Conservation (phyloP, 306 rosid species). For the Hippophae tibetana region DNA sequence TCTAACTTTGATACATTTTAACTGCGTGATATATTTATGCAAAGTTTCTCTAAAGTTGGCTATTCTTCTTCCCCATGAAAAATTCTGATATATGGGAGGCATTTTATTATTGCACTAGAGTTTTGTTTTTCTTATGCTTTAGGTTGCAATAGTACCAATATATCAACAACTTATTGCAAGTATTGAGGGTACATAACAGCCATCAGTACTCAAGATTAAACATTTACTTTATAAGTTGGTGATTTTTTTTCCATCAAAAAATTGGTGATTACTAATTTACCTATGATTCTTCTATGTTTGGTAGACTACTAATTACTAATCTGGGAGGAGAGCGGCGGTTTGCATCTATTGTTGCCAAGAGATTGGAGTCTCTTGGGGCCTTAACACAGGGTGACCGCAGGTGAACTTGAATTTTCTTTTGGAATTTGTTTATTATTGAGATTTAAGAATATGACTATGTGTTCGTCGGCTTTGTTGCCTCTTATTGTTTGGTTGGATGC, state of each 20-base stretch:
- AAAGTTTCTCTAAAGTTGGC: too few species aligned
- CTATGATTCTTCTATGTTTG: conserved; percentile 11
- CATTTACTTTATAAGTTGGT: neutral
- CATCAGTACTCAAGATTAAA: neutral
- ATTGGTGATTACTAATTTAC: neutral
- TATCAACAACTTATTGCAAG: too few species aligned
- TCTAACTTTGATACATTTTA: too few species aligned
- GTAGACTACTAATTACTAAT: conserved; percentile 84
- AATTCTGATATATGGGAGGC: too few species aligned
- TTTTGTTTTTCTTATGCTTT: too few species aligned
- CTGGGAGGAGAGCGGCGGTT: conserved; percentile 97
- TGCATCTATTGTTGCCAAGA: conserved; percentile 98
- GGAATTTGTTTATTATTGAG: conserved; percentile 1
- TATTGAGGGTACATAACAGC: too few species aligned
- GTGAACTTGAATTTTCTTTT: conserved; percentile 31
- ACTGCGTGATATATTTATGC: too few species aligned
- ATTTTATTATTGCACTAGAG: too few species aligned
- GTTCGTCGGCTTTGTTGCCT: neutral
- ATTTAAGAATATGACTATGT: too few species aligned
- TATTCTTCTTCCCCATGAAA: too few species aligned
- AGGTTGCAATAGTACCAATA: too few species aligned
- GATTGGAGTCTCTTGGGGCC: conserved; percentile 96
- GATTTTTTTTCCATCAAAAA: too few species aligned
- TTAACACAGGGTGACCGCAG: conserved; percentile 99
- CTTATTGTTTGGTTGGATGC: conserved; percentile 26